Evolutionary conservation across 2,329 filamentous ascomycete genomes (phyloP), one percentile per base, ranked within the genome.

Genomic region (Macrophomina tecta): DNA sequence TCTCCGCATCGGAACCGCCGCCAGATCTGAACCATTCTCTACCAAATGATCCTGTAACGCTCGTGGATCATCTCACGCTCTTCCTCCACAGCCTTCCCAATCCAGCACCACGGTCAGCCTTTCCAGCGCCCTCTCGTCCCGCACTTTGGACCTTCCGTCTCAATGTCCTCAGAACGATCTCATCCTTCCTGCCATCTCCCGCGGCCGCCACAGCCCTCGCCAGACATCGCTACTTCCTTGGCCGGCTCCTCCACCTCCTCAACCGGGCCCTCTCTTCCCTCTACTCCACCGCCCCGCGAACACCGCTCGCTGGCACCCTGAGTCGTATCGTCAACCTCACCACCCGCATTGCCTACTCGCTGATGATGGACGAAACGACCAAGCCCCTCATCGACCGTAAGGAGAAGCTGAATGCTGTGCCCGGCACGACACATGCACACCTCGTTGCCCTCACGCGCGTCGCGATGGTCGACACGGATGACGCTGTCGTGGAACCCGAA

Each of bases 391-490:
- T 90, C 71, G 78, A 94, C 70, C 87, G 96, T 69, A 85, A 88
- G 58, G 84, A 86, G 58, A 96, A 94, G 76, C 82, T 97, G 5
- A 84, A 85, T 0, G 85, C 86, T 8, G 86, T 91, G 0, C 84
- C 87, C 5, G 92, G 92, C 3, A 91, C 90, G 0, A 87, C 88
- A 62, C 93, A 97, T 73, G 93, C 93, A 63, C 94, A 96, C 73
- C 82, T 96, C 1, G 86, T 97, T 9, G 88, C 89, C 2, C 81
- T 99, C 52, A 93, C 92, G 0, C 82, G 94, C 49, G 81, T 98
- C n/a, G 93, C 92, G 0, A 97, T 97, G 76, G 90, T 88, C 5
- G 92, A 97, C 69, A 11, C 38, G 3, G 62, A 65, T 9, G 62
- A 55, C n/a, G 52, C 42, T 3, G 51, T 12, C 4, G n/a, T 36